phyloP scores from a whole-genome alignment of 495 filamentous ascomycete genomes.

The Daldinia grandis region DNA sequence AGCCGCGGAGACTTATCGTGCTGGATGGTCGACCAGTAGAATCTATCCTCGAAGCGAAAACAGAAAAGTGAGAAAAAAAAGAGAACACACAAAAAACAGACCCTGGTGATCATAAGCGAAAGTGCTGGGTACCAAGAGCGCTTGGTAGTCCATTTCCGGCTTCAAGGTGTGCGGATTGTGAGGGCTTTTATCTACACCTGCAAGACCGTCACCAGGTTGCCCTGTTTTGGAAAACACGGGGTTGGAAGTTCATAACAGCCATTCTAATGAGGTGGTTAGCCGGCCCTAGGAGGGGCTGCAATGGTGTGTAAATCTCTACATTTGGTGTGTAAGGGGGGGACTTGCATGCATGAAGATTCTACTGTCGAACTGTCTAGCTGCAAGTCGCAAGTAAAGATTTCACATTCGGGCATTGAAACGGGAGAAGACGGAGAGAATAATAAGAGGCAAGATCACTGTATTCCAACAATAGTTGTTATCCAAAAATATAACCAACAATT shows the following conservation, averaged over 20 bases:
- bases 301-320: neutral
- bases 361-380: neutral
- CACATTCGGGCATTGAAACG: neutral
- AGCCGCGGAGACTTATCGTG: conserved; percentile 18
- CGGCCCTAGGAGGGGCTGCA: neutral
- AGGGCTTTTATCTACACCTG: neutral
- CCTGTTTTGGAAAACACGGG: neutral
- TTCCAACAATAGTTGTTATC: conserved; percentile 26
- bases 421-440: neutral
- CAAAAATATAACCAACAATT: conserved; percentile 14
- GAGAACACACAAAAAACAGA: neutral
- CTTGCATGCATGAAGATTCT: neutral
- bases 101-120: conserved; percentile 23
- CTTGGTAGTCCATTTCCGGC: neutral
- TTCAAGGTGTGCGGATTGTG: neutral
- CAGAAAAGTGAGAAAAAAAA: neutral
- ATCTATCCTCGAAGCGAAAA: conserved; percentile 14
- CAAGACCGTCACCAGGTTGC: neutral
- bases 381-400: neutral
- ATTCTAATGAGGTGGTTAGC: neutral
- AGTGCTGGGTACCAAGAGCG: neutral
- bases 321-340: neutral
- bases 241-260: neutral
- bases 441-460: conserved; percentile 1
- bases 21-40: conserved; percentile 7